A percentile compares a stretch with the other conserved stretches of the same genome.
These are phyloP conservation scores for Coriolopsis trogii DNA, from an alignment of 1,284 basidiomycete genomes.

Conservation along the genomic window DNA sequence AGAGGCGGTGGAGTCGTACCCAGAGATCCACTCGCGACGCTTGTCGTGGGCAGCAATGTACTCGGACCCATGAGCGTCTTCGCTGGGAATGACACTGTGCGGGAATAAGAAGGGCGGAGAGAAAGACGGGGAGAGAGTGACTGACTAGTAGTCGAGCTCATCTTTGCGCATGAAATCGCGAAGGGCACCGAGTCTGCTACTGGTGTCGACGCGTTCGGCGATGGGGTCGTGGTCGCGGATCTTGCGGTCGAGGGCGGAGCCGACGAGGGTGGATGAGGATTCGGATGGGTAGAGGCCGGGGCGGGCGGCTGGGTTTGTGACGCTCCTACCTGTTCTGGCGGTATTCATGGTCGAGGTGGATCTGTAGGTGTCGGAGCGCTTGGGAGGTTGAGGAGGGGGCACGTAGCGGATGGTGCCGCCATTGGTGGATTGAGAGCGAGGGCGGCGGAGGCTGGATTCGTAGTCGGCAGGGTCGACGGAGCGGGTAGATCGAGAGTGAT, in stretches of 20 bases:
- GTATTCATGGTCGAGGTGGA: slow-evolving; percentile 28
- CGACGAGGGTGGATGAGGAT: slow-evolving; percentile 71
- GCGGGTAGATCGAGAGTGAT: slow-evolving; percentile 31
- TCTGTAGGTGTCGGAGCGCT: slow-evolving; percentile 33
- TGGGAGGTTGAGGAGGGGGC: slow-evolving; percentile 18
- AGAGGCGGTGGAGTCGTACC: slow-evolving; percentile 47
- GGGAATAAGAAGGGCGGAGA: slow-evolving; percentile 12
- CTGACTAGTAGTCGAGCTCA: slow-evolving; percentile 85
- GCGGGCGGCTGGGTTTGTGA: too few relatives aligned
- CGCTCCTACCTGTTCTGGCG: too few relatives aligned
- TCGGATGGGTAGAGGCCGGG: slow-evolving; percentile 56
- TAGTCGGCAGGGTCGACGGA: slow-evolving; percentile 3
- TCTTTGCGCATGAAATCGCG: slow-evolving; percentile 74
- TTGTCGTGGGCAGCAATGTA: slow-evolving; percentile 83
- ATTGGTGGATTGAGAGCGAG: slow-evolving; percentile 16
- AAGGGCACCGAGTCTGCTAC: slow-evolving; percentile 65
- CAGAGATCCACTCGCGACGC: slow-evolving; percentile 83
- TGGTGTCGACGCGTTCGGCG: slow-evolving; percentile 57
- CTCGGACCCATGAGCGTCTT: slow-evolving; percentile 91
- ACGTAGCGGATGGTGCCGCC: slow-evolving; percentile 15
- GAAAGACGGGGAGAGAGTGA: slow-evolving; percentile 25
- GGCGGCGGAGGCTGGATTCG: slow-evolving; percentile 26
- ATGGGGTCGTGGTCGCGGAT: slow-evolving; percentile 61
- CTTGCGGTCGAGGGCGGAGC: slow-evolving; percentile 70
- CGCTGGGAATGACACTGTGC: slow-evolving; percentile 71